phyloP scores from a whole-genome alignment of 73 alveolate genomes.

The Breviolum minutum region DNA sequence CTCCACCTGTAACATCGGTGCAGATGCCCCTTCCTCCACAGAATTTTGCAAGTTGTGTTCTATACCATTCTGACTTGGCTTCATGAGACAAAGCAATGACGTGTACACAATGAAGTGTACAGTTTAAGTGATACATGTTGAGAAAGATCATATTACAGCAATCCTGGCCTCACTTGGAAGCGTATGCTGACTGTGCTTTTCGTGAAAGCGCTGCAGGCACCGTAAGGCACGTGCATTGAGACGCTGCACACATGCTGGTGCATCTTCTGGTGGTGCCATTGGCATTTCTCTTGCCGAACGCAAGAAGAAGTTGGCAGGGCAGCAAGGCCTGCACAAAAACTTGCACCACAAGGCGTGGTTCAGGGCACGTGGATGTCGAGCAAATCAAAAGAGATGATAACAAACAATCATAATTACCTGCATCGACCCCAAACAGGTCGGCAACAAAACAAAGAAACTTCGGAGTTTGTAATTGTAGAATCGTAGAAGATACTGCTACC shows the following conservation, averaged over 20 bases:
- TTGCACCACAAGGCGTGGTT: no score
- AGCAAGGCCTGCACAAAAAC: constrained; percentile 3
- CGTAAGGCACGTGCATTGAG: background rate
- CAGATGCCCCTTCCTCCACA: background rate
- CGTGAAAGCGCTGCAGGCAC: background rate
- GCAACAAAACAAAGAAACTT: no score
- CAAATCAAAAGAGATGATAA: no score
- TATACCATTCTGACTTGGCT: background rate
- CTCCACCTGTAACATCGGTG: background rate
- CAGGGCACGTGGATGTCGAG: no score
- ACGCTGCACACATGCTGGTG: constrained; percentile 19
- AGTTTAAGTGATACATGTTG: background rate
- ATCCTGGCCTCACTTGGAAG: background rate
- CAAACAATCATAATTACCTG: no score
- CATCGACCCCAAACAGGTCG: no score
- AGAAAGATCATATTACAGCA: background rate
- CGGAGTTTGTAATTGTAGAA: no score
- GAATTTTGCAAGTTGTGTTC: background rate
- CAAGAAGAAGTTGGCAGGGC: constrained; percentile 28
- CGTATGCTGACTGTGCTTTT: background rate
- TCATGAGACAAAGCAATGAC: background rate
- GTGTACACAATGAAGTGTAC: no score
- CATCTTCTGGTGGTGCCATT: background rate
- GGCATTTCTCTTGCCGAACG: background rate
- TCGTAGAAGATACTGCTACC: no score